Evolutionary conservation across 106 monocot species (phyloP), one percentile per base, ranked within the genome.

Genomic region (Phalaenopsis equestris): DNA sequence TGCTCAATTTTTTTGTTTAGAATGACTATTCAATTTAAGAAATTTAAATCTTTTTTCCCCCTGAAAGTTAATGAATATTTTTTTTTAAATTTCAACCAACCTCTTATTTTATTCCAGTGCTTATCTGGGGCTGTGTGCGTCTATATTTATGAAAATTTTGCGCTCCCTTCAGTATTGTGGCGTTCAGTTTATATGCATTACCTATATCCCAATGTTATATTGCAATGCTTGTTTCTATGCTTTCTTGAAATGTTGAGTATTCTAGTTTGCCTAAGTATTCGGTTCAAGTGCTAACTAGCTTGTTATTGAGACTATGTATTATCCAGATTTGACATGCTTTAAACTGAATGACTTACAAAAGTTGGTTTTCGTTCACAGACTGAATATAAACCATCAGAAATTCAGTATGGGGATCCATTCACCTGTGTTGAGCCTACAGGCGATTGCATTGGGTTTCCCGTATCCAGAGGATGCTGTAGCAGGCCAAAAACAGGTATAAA

Each of bases 401-500:
- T 79, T 45, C 77, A 47, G 48, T 75, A 52, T 21, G 75, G 39
- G 23, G 55, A 78, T 83, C 77, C 84, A 80, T 48, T 84, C 21
- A 76, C 78, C 36, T 42, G 8, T 57, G 58, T 73, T 80, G 79
- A 55, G 70, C 81, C 83, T 57, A 45, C 18, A 42, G 81, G 79
- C 73, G 84, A 85, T 76, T 79, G 45, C 56, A 45, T 42, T 73
- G 79, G 75, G 39, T 75, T 79, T 52, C 76, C 43, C 42, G 73
- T 81, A 73, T 78, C 84, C 77, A 80, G 88, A 83, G 65, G 85
- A 82, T 83, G 80, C 82, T 84, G 79, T 75, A 78, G 73, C 43
- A 80, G 83, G 77, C 76, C 82, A 87, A 79, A 75, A 61, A 84
- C 92, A 88, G 90, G 92, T 92, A 92, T 79, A 84, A 82, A 78